Evolutionary conservation across 1,284 basidiomycete genomes (phyloP), one percentile per base, ranked within the genome.

Genomic region (Mixia osmundae): DNA sequence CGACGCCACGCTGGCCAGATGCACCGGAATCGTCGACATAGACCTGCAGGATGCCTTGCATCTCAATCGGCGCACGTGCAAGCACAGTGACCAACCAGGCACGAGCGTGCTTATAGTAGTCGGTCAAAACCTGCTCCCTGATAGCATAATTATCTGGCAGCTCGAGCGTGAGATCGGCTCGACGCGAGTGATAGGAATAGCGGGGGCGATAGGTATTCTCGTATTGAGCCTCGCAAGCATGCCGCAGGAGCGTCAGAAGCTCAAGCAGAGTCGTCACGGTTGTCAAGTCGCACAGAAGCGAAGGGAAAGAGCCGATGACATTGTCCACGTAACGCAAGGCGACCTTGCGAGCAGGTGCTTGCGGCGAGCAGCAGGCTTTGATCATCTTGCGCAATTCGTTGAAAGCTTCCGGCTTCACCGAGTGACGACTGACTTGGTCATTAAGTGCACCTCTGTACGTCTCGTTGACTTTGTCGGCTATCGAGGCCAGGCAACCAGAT

Each of bases 191-290:
- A 57, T 78, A 94, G 45, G 73, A 68, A 54, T 79, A 83, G 19
- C 67, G 60, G 1, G 89, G 83, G 41, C 87, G 82, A 54, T 80
- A 91, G 78, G 87, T 45, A 56, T 94, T 82, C 8, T 69, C 63
- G 51, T 72, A 83, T 59, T 94, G 82, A 42, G 80, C 76, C 57
- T 95, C 82, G 53, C 83, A 87, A 1, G 77, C 72, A 35, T 72
- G 68, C 38, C 85, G 70, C 45, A 97, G 61, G 10, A 95, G 63
- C 0, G 89, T 94, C 40, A 97, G 63, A 29, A 83, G 73, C 54
- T 97, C 91, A 29, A 97, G 64, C 41, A 95, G 75, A 20, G 77
- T 71, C 46, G 75, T 79, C 5, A 97, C 78, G 24, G 95, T 66
- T 10, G 74, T 67, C 9, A 74, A 68, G 52, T 89, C 76, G 56